These are phyloP conservation scores for Suillus brevipes DNA, from an alignment of 768 basidiomycete species.

Conservation along the genomic window DNA sequence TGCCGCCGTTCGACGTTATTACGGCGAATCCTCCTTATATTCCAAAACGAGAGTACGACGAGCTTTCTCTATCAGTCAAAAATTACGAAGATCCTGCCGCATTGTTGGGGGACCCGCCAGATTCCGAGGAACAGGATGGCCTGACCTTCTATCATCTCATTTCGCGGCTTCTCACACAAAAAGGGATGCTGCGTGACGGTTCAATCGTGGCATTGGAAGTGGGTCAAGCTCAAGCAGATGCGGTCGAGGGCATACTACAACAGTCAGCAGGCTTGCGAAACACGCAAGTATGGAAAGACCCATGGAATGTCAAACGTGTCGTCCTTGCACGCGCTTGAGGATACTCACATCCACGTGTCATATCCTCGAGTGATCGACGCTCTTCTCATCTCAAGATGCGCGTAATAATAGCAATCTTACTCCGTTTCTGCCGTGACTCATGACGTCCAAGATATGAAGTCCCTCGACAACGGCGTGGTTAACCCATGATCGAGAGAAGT, in stretches of 20 bases:
- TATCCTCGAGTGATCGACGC: background rate
- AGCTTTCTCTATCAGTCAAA: slow-evolving; percentile 67
- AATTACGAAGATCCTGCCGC: slow-evolving; percentile 81
- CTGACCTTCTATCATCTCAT: slow-evolving; percentile 76
- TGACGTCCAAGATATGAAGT: background rate
- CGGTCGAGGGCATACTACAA: slow-evolving; percentile 59
- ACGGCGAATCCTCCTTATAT: slow-evolving; percentile 92
- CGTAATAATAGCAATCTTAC: slow-evolving; percentile 4
- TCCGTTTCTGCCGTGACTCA: background rate
- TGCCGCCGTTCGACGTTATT: slow-evolving; percentile 68
- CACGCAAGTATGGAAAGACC: slow-evolving; percentile 77
- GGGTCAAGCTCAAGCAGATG: slow-evolving; percentile 67
- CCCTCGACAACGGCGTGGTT: background rate
- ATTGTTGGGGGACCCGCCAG: slow-evolving; percentile 69
- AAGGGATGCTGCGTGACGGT: slow-evolving; percentile 50
- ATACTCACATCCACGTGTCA: slow-evolving; percentile 5
- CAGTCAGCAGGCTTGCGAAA: slow-evolving; percentile 43
- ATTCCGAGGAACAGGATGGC: slow-evolving; percentile 40
- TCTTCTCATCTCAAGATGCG: slow-evolving; percentile 2
- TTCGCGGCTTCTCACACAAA: slow-evolving; percentile 52
- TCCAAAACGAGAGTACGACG: slow-evolving; percentile 59
- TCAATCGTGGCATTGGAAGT: slow-evolving; percentile 78
- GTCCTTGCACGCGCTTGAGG: slow-evolving; percentile 55
- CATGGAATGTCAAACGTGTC: slow-evolving; percentile 73
- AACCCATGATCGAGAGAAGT: background rate